A percentile compares a stretch with the other conserved stretches of the same genome.
These are phyloP conservation scores for Penicillium glabrum DNA, from an alignment of 2,329 filamentous ascomycete species.

Conservation along the genomic window DNA sequence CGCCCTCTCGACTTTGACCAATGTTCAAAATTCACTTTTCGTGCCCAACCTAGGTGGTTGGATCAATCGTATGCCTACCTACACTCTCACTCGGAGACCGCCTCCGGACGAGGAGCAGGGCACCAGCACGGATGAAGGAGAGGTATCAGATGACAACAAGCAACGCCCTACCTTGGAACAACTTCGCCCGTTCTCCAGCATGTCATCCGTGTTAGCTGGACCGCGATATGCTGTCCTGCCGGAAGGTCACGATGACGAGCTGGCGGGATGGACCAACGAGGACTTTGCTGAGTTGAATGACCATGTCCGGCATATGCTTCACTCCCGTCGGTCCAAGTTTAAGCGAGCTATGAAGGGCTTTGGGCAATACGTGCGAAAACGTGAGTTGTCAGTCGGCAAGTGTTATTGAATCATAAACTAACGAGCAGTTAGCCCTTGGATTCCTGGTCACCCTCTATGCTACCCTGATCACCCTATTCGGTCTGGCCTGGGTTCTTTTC, in stretches of 20 bases:
- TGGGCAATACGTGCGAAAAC: slow-evolving; percentile 71
- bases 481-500: slow-evolving; percentile 86
- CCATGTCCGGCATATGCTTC: slow-evolving; percentile 82
- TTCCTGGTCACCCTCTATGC: slow-evolving; percentile 84
- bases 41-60: slow-evolving; percentile 75
- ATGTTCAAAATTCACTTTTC: slow-evolving; percentile 87
- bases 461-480: slow-evolving; percentile 78
- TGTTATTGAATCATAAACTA: not conserved
- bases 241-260: slow-evolving; percentile 63
- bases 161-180: slow-evolving; percentile 26
- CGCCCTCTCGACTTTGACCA: slow-evolving; percentile 79
- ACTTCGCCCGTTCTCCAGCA: slow-evolving; percentile 53
- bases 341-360: slow-evolving; percentile 79
- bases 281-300: slow-evolving; percentile 80
- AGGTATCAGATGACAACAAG: slow-evolving; percentile 22
- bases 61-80: slow-evolving; percentile 76
- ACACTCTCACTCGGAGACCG: slow-evolving; percentile 62
- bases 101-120: slow-evolving; percentile 33
- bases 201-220: slow-evolving; percentile 67
- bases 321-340: slow-evolving; percentile 76
- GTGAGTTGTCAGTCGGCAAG: slow-evolving; percentile 43
- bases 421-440: slow-evolving; percentile 59
- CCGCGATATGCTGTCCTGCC: slow-evolving; percentile 78
- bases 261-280: slow-evolving; percentile 72
- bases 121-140: slow-evolving; percentile 27